Evolutionary conservation across 495 filamentous ascomycete species (phyloP), one percentile per base, ranked within the genome.

Genomic region (Darksidea phi): DNA sequence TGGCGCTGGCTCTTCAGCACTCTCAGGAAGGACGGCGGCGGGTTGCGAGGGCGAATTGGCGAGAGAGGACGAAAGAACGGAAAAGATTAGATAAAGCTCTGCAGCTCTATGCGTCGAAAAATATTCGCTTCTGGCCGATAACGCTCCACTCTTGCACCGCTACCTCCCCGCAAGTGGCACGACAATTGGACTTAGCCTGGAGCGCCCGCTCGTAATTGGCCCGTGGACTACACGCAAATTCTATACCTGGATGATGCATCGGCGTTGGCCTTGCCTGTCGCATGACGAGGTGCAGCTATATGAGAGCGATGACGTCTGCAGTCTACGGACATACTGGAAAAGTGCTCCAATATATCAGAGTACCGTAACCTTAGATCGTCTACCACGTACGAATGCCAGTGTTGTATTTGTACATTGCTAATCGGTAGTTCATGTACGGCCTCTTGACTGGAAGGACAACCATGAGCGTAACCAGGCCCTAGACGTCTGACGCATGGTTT

Each of bases 121-220:
- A 58, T 59, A n/a, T 46, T 57, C 61, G 36, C 41, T 43, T 15
- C 41, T 41, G 15, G 12, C 51, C 61, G 61, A 58, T 64, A 64
- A 48, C 60, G 60, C 43, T 42, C 18, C 26, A 26, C 28, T 23
- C 48, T 5, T 13, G n/a, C 41, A n/a, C 61, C n/a, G n/a, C n/a
- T n/a, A n/a, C n/a, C n/a, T 46, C 54, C 61, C 53, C 54, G 10
- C 46, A 47, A 26, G 61, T 57, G 52, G 54, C 60, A 41, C 54
- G 54, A 37, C 43, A 48, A 2, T 24, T 48, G 50, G 26, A 53
- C 23, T 54, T 54, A 47, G 49, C 58, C 50, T 52, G 46, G 58
- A 34, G 51, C 36, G 7, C 6, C 17, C 12, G 12, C 20, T 41
- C 51, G 21, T 56, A 47, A 63, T 63, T 63, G 60, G 53, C 41